These are phyloP conservation scores for Hyaloperonospora arabidopsidis DNA, from an alignment of 352 stramenopile genomes.

Conservation along the genomic window DNA sequence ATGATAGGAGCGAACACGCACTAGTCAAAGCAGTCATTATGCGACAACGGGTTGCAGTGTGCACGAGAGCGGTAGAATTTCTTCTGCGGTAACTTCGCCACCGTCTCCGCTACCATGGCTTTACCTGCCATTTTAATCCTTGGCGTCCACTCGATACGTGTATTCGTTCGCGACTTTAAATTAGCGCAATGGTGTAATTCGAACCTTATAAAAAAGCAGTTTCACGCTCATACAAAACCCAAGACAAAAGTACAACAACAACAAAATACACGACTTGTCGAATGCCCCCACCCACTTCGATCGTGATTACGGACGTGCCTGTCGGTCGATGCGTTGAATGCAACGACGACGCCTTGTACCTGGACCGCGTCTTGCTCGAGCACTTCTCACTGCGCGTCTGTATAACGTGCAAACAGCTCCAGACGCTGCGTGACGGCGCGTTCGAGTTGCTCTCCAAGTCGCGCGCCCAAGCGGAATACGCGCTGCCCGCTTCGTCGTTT, in stretches of 20 bases:
- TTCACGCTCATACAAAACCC: too few relatives aligned
- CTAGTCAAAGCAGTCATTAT: conserved; percentile 96
- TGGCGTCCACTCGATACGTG: conserved; percentile 19
- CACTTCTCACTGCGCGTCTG: conserved; percentile 55
- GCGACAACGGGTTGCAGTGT: conserved; percentile 94
- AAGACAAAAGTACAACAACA: too few relatives aligned
- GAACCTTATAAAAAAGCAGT: too few relatives aligned
- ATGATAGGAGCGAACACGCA: too few relatives aligned
- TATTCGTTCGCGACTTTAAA: too few relatives aligned
- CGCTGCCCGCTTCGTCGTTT: conserved; percentile 58
- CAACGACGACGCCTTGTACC: conserved; percentile 31
- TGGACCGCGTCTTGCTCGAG: conserved; percentile 42
- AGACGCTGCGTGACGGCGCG: conserved; percentile 35
- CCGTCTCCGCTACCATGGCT: conserved; percentile 20
- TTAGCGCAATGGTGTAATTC: too few relatives aligned
- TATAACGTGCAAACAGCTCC: conserved; percentile 54
- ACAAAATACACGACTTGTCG: too few relatives aligned
- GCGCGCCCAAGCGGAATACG: conserved; percentile 45
- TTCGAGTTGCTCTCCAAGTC: conserved; percentile 64
- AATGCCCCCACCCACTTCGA: too few relatives aligned
- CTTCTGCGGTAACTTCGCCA: conserved; percentile 83
- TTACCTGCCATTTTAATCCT: conserved; percentile 19
- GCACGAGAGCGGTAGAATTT: conserved; percentile 94
- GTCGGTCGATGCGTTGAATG: conserved; percentile 46
- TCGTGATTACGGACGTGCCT: conserved; percentile 12